A percentile compares a stretch with the other conserved stretches of the same genome.
phyloP scores from a whole-genome alignment of 2,329 filamentous ascomycete species.

The Cladobotryum protrusum region DNA sequence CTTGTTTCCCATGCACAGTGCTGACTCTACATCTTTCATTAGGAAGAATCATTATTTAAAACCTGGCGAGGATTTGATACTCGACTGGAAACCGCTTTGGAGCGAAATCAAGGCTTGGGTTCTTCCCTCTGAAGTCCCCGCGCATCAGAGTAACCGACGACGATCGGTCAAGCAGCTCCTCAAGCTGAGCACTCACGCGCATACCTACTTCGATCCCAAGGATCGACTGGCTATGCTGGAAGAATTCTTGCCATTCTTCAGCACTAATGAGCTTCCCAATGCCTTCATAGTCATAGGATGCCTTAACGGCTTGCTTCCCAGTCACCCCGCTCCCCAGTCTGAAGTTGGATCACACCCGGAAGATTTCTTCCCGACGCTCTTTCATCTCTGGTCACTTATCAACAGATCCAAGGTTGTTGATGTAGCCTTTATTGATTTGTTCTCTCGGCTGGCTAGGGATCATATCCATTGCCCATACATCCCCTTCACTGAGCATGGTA shows the following conservation, averaged over 20 bases:
- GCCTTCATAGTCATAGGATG: constrained; percentile 89
- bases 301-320: constrained; percentile 83
- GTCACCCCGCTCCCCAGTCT: constrained; percentile 65
- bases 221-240: constrained; percentile 78
- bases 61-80: constrained; percentile 77
- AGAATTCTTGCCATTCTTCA: constrained; percentile 81
- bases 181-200: constrained; percentile 84
- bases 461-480: constrained; percentile 69
- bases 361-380: constrained; percentile 86
- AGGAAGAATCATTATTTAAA: constrained; percentile 95
- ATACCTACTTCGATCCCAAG: constrained; percentile 85
- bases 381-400: constrained; percentile 92
- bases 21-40: constrained; percentile 6
- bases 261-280: constrained; percentile 83
- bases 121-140: constrained; percentile 73
- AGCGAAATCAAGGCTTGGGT: constrained; percentile 88
- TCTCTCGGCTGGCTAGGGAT: constrained; percentile 82
- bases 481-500: constrained; percentile 76
- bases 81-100: constrained; percentile 93
- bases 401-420: constrained; percentile 85
- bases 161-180: constrained; percentile 61
- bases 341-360: constrained; percentile 75
- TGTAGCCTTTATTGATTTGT: constrained; percentile 78
- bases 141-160: constrained; percentile 51
- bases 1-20: constrained; percentile 5